A percentile compares a stretch with the other conserved stretches of the same genome.
Conservation (phyloP, 306 rosid species). For the Cicer bijugum region DNA sequence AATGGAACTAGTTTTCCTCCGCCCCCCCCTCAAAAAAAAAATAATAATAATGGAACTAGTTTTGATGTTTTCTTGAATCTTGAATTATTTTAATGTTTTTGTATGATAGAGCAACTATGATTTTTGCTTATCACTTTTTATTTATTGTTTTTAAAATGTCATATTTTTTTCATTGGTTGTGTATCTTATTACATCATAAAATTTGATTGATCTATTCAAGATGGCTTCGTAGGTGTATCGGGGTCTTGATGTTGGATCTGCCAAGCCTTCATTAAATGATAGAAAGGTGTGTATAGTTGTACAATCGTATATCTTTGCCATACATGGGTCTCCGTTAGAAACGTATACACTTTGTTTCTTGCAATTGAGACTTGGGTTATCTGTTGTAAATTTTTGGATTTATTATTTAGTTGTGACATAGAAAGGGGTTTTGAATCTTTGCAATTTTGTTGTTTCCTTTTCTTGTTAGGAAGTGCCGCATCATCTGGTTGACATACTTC, state of each 20-base stretch:
- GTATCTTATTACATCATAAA: no score
- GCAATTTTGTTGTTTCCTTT: constrained; percentile 28
- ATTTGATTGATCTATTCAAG: background rate
- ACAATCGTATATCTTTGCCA: constrained; percentile 10
- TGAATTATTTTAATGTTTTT: no score
- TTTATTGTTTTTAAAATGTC: no score
- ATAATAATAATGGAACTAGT: constrained; percentile 1
- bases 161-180: no score
- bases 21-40: background rate
- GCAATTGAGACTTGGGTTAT: constrained; percentile 1
- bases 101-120: no score
- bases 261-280: constrained; percentile 77
- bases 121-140: no score
- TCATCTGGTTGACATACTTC: constrained; percentile 78
- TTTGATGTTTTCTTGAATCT: background rate
- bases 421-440: background rate
- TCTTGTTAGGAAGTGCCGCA: constrained; percentile 79
- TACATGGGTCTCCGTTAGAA: constrained; percentile 9
- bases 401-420: constrained; percentile 7
- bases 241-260: constrained; percentile 95
- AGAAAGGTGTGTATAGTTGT: constrained; percentile 71
- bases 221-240: constrained; percentile 64
- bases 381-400: constrained; percentile 23
- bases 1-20: constrained; percentile 1
- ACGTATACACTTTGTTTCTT: constrained; percentile 35